Evolutionary conservation across 805 yeast genomes (phyloP).

Genomic region (Suhomyces prunicola): DNA sequence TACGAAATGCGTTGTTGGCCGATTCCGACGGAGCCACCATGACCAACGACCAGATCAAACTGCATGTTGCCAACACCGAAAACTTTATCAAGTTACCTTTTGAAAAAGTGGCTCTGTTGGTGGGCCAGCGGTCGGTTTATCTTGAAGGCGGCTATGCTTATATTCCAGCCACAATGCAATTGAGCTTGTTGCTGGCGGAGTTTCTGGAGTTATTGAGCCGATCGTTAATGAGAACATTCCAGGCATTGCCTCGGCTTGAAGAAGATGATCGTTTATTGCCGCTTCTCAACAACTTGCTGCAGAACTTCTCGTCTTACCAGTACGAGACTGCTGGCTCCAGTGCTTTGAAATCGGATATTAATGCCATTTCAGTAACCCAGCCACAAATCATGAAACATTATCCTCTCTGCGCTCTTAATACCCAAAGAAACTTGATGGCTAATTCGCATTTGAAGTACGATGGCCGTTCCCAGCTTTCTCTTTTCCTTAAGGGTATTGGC

Average conservation of each 20-base stretch:
- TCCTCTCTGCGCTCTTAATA: constrained; percentile 76
- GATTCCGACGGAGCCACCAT: constrained; percentile 20
- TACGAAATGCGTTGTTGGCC: constrained; percentile 31
- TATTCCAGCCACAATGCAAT: constrained; percentile 78
- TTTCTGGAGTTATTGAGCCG: constrained; percentile 51
- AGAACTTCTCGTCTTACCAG: constrained; percentile 41
- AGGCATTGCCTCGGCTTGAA: constrained; percentile 76
- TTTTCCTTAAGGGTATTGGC: constrained; percentile 89
- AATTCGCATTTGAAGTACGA: constrained; percentile 74
- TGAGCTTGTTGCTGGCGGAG: constrained; percentile 66
- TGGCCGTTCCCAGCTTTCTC: constrained; percentile 82
- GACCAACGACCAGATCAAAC: constrained; percentile 50
- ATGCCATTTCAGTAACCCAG: constrained; percentile 56
- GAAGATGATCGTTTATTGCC: constrained; percentile 91
- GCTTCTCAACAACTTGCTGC: constrained; percentile 71
- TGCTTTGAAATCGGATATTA: constrained; percentile 43
- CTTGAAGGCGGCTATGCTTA: constrained; percentile 72
- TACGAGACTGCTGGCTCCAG: constrained; percentile 47
- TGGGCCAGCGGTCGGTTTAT: constrained; percentile 68
- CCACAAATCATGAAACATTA: constrained; percentile 57
- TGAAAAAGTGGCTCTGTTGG: constrained; percentile 75
- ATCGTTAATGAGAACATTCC: constrained; percentile 65
- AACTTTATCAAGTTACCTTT: constrained; percentile 82
- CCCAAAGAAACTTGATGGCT: constrained; percentile 58
- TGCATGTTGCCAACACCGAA: constrained; percentile 52